Evolutionary conservation across 495 filamentous ascomycete species (phyloP).

Genomic region (Penicillium turbatum): DNA sequence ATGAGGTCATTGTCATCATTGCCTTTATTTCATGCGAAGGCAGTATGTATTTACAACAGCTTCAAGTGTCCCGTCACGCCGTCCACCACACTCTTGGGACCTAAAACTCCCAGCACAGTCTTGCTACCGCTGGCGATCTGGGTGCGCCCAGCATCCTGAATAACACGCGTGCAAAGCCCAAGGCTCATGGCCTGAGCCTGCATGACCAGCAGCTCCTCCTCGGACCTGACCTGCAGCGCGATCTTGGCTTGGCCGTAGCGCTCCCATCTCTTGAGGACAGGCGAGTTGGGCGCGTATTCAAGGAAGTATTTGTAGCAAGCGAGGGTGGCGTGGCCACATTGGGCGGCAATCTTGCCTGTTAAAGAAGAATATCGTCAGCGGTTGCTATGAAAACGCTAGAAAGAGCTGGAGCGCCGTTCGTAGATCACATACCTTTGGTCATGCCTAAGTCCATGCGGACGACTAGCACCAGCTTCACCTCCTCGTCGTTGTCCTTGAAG

Average conservation of each 20-base stretch:
- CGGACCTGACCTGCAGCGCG: conserved; percentile 74
- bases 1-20: conserved; percentile 28
- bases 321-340: conserved; percentile 92
- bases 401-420: neutral
- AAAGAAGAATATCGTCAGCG: neutral
- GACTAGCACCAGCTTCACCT: conserved; percentile 91
- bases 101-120: conserved; percentile 88
- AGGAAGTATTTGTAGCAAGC: conserved; percentile 88
- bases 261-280: conserved; percentile 84
- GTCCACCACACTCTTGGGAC: conserved; percentile 82
- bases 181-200: conserved; percentile 76
- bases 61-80: conserved; percentile 84
- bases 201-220: conserved; percentile 75
- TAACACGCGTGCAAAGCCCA: conserved; percentile 80
- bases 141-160: conserved; percentile 92
- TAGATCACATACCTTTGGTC: conserved; percentile 70
- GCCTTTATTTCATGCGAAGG: conserved; percentile 8
- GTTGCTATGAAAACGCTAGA: neutral
- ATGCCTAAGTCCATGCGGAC: conserved; percentile 93
- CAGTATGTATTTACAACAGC: conserved; percentile 56
- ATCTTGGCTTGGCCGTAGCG: conserved; percentile 82
- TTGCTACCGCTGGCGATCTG: conserved; percentile 91
- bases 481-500: conserved; percentile 57
- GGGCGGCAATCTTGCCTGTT: conserved; percentile 92
- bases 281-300: conserved; percentile 50